Evolutionary conservation across 2,329 filamentous ascomycete species (phyloP).

Genomic region (Phaeosphaeriaceae sp.): DNA sequence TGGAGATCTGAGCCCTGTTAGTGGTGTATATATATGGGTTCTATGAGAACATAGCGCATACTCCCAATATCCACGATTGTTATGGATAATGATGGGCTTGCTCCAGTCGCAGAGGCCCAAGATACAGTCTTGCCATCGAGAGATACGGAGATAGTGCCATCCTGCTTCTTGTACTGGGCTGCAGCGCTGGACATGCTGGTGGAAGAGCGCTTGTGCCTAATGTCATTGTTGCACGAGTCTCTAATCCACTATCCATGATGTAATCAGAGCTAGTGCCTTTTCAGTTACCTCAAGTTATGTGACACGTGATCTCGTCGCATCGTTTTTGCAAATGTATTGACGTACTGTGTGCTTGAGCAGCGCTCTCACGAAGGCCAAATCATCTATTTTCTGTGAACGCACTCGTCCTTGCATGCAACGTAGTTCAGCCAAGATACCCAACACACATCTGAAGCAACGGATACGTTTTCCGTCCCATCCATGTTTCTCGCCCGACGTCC

Average conservation of each 20-base stretch:
- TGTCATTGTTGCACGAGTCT: constrained; percentile 12
- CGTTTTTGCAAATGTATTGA: too few species aligned
- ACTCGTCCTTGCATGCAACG: too few species aligned
- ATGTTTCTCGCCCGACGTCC: constrained; percentile 8
- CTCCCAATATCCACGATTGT: constrained; percentile 80
- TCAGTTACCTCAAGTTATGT: constrained; percentile 19
- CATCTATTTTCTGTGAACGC: too few species aligned
- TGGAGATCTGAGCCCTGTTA: constrained; percentile 72
- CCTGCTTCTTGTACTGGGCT: constrained; percentile 88
- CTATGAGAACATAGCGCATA: constrained; percentile 53
- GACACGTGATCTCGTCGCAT: constrained; percentile 18
- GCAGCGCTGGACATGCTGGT: constrained; percentile 46
- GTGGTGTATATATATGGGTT: constrained; percentile 1
- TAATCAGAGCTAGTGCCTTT: constrained; percentile 10
- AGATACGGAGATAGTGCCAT: constrained; percentile 80
- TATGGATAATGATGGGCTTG: constrained; percentile 71
- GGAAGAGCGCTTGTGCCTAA: constrained; percentile 12
- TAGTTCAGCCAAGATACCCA: neutral
- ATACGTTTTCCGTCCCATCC: constrained; percentile 22
- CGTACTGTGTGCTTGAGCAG: too few species aligned
- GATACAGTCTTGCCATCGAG: constrained; percentile 75
- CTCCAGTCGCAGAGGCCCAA: constrained; percentile 75
- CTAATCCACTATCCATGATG: constrained; percentile 9
- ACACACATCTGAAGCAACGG: constrained; percentile 9
- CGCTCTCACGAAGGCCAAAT: too few species aligned